Conservation (phyloP, 371 early-diverging fungal species). For the Circinella minor region DNA sequence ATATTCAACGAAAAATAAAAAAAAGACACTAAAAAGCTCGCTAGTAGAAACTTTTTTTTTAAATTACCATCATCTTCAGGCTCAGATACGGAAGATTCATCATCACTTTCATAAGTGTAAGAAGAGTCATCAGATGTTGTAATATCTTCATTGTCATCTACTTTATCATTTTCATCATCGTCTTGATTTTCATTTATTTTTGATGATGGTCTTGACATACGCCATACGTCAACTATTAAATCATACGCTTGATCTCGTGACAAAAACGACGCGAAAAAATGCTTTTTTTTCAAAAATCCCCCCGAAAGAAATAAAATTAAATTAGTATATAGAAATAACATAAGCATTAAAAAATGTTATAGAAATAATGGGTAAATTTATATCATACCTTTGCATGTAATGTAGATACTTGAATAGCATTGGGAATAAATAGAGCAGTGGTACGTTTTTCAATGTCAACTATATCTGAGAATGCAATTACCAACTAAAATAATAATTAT, state of each 20-base stretch:
- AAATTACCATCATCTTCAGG: neutral
- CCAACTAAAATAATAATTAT: slow-evolving; percentile 54
- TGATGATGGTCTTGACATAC: slow-evolving; percentile 21
- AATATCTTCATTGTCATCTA: slow-evolving; percentile 6
- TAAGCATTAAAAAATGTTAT: no score
- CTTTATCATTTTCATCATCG: slow-evolving; percentile 9
- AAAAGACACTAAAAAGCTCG: neutral
- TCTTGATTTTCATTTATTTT: slow-evolving; percentile 7
- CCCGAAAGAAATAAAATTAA: no score
- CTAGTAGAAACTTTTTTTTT: neutral
- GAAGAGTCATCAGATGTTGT: slow-evolving; percentile 4
- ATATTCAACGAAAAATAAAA: neutral
- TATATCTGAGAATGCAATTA: slow-evolving; percentile 84
- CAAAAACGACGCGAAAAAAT: slow-evolving; percentile 84
- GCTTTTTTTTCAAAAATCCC: slow-evolving; percentile 26
- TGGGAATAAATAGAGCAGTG: slow-evolving; percentile 86
- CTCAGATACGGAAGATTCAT: slow-evolving; percentile 5
- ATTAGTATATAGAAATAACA: neutral
- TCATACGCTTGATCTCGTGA: slow-evolving; percentile 81
- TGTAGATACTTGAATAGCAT: slow-evolving; percentile 84
- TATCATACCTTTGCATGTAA: slow-evolving; percentile 61
- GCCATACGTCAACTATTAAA: slow-evolving; percentile 77
- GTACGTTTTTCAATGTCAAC: slow-evolving; percentile 79
- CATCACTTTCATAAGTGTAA: slow-evolving; percentile 10
- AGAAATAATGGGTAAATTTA: neutral